Percentiles rank a stretch among this genome's conserved stretches.
These are phyloP conservation scores for Crucihimalaya himalaica DNA, from an alignment of 345 rosid species.

Conservation along the genomic window DNA sequence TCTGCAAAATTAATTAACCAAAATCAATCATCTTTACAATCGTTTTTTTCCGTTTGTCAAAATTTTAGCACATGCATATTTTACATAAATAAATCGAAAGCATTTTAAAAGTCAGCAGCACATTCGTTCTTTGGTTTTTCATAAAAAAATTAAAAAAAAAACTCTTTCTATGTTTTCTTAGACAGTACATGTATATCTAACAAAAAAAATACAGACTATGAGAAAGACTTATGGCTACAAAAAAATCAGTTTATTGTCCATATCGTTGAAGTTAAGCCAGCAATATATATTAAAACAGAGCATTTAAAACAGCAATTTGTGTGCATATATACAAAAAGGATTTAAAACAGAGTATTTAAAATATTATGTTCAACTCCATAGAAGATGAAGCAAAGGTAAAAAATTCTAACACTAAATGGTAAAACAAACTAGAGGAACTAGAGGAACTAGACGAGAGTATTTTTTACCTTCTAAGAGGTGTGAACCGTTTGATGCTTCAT, in stretches of 20 bases:
- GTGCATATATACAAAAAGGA: no score
- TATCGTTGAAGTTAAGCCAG: neutral
- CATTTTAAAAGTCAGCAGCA: neutral
- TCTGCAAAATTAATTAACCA: neutral
- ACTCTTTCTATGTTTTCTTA: neutral
- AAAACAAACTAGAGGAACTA: neutral
- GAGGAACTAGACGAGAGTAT: neutral
- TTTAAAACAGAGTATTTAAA: neutral
- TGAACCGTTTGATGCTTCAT: neutral
- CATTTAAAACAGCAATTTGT: no score
- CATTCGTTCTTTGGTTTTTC: neutral
- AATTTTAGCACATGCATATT: neutral
- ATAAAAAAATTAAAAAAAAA: neutral
- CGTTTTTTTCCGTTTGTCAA: neutral
- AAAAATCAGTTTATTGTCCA: neutral
- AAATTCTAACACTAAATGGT: neutral
- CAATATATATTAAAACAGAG: neutral
- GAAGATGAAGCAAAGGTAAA: neutral
- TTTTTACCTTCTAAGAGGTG: neutral
- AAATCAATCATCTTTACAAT: neutral
- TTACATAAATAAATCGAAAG: neutral
- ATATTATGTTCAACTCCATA: neutral
- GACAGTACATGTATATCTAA: neutral
- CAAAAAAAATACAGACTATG: neutral
- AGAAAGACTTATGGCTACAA: neutral